Conservation (phyloP, 1,284 basidiomycete genomes). For the Anthracocystis setariae region DNA sequence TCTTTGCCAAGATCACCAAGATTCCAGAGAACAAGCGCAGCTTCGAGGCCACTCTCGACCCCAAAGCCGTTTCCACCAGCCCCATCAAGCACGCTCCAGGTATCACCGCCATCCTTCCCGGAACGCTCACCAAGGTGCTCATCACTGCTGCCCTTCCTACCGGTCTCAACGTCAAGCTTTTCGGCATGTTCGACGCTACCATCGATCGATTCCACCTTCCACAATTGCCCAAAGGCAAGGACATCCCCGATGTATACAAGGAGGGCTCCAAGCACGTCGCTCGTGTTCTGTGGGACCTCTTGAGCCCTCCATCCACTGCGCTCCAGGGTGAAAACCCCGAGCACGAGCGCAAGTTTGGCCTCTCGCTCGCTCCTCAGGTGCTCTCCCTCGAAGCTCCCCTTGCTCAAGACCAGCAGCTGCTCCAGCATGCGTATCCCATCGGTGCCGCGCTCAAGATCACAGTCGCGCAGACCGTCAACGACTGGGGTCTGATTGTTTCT, state of each 20-base stretch:
- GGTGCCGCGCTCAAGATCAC: conserved; percentile 53
- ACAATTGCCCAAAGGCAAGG: conserved; percentile 56
- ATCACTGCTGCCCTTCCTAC: conserved; percentile 81
- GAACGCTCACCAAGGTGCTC: conserved; percentile 83
- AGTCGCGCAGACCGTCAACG: conserved; percentile 52
- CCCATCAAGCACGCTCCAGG: conserved; percentile 58
- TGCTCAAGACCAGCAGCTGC: conserved; percentile 28
- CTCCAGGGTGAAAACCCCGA: conserved; percentile 45
- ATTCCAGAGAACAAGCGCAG: conserved; percentile 66
- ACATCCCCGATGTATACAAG: conserved; percentile 69
- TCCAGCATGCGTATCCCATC: conserved; percentile 57
- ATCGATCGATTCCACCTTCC: conserved; percentile 84
- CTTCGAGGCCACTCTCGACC: conserved; percentile 63
- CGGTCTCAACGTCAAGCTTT: conserved; percentile 88
- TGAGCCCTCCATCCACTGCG: conserved; percentile 32
- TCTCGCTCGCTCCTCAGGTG: conserved; percentile 59
- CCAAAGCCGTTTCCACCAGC: conserved; percentile 52
- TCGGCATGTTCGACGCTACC: conserved; percentile 93
- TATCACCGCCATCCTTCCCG: conserved; percentile 85
- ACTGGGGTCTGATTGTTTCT: conserved; percentile 62
- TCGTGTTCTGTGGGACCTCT: conserved; percentile 78
- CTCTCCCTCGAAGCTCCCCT: conserved; percentile 49
- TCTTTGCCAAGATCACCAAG: conserved; percentile 63
- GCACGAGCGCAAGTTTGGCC: conserved; percentile 59
- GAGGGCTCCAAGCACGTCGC: conserved; percentile 79